Base-by-base conservation (phyloP, 768 basidiomycete genomes). In the Antrodiella citrinella region DNA sequence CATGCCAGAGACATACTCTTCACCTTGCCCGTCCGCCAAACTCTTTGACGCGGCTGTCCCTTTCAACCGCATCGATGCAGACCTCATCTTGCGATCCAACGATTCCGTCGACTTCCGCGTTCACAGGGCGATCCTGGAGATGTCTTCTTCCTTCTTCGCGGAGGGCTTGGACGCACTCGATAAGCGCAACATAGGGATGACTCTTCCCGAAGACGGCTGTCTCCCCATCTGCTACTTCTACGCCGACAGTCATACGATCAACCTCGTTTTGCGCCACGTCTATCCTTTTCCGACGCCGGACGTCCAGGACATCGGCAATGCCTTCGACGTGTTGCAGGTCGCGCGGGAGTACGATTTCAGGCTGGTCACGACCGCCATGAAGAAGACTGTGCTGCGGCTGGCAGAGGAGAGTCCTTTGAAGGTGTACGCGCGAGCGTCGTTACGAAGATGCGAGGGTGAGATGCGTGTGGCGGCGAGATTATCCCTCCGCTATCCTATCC, bases 51-150 rank as follows among this genome's bases (percentile, higher is more conserved):
- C 30, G 15, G 30, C 15, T 7, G 7, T 7, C 30, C 30, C 30
- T 15, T 35, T 35, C 30, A 35, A 35, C 15, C 30, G 30, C 15
- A 7, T 15, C 15, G 30, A 35, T 15, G 15, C 30, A 7, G 53
- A 63, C 46, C 56, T 65, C 41, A 43, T 43, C 21, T 18, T 43
- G 7, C 41, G 41, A 5, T 18, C 41, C 10, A 9, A 7, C 21
- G 41, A 43, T 22, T 9, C 5, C 5, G 18, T 19, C 21, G 41
- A 43, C 41, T 22, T 43, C 19, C 41, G 41, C 7, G 41, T 43
- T 9, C 41, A 43, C 41, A 18, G n/a, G 18, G 15, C 15, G 9
- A 22, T 43, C 21, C 41, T 43, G 41, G 41, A n/a, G 41, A n/a
- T 18, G n/a, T 7, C 41, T n/a, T 43, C 41, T 7, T 22, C 41